Base-by-base conservation (phyloP, 805 yeast genomes). In the Kazachstania psychrophila region DNA sequence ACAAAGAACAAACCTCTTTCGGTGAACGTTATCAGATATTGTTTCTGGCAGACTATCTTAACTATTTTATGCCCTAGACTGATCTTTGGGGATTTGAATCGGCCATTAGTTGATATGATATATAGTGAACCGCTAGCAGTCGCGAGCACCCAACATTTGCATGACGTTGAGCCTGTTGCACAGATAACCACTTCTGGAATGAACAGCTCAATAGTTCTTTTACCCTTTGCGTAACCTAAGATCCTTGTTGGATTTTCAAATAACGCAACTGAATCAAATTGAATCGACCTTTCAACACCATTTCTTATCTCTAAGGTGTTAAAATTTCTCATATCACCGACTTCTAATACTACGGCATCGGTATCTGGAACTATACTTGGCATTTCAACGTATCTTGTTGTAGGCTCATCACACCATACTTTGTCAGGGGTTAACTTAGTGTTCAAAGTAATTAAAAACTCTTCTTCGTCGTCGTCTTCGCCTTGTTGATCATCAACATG, bases 21-120 rank as follows among this genome's bases (percentile, higher is more conserved):
- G 0, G 84, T 75, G 0, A 79, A 66, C 16, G 76, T 51, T 9
- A 70, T 70, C 64, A 78, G 71, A 47, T 62, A 75, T 12, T 51
- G 46, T 8, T 65, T 60, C 17, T 48, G 47, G 3, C 57, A 51
- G 25, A 54, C 58, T 18, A 68, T 37, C n/a, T 67, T 70, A 33
- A 75, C 70, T 25, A 72, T 69, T 24, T 70, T 69, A 36, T 64
- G 66, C 30, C 60, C 72, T 3, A 77, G 65, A 28, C 66, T 69
- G 33, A 67, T 64, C 25, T 67, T 52, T 3, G 66, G 64, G 26
- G 56, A 57, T 39, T 54, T 54, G 15, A 60, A 50, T 30, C 52
- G 53, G 0, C 68, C 68, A n/a, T 43, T 39, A 4, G 45, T 42
- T 0, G 66, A 56, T 3, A 56, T 48, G 7, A 60, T 42, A 17